A percentile compares a stretch with the other conserved stretches of the same genome.
These are phyloP conservation scores for Fusarium fujikuroi DNA, from an alignment of 2,329 filamentous ascomycete species.

Conservation along the genomic window DNA sequence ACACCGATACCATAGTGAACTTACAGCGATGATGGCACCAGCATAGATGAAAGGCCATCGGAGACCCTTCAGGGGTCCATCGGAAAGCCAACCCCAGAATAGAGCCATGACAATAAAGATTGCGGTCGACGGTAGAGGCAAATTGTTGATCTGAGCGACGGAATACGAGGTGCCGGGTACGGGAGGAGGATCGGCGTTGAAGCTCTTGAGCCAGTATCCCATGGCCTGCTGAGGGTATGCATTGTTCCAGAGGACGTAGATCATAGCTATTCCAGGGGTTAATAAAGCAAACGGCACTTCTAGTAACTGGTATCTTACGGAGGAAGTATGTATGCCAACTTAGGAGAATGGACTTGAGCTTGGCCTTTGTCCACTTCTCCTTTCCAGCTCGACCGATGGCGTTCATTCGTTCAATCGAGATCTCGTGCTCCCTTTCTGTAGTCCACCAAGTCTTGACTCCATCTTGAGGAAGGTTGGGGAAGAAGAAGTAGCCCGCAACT, in stretches of 20 bases:
- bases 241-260: constrained; percentile 10
- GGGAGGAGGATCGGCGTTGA: background rate
- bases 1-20: accelerated
- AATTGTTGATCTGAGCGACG: constrained; percentile 2
- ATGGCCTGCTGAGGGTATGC: background rate
- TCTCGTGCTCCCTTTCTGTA: constrained; percentile 38
- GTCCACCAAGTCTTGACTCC: constrained; percentile 42
- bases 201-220: constrained; percentile 14
- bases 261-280: background rate
- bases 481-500: constrained; percentile 43
- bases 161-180: background rate
- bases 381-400: constrained; percentile 30
- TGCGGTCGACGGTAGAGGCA: constrained; percentile 26
- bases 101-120: constrained; percentile 33
- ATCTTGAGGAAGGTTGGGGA: constrained; percentile 42
- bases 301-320: background rate
- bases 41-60: constrained; percentile 34
- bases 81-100: constrained; percentile 35
- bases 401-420: constrained; percentile 19
- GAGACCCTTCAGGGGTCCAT: constrained; percentile 22
- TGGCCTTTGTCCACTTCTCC: constrained; percentile 28
- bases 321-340: constrained; percentile 38
- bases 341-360: constrained; percentile 18
- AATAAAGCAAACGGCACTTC: accelerated
- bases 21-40: constrained; percentile 25